Base-by-base conservation (phyloP, 805 yeast genomes). In the Kuraishia hungarica region DNA sequence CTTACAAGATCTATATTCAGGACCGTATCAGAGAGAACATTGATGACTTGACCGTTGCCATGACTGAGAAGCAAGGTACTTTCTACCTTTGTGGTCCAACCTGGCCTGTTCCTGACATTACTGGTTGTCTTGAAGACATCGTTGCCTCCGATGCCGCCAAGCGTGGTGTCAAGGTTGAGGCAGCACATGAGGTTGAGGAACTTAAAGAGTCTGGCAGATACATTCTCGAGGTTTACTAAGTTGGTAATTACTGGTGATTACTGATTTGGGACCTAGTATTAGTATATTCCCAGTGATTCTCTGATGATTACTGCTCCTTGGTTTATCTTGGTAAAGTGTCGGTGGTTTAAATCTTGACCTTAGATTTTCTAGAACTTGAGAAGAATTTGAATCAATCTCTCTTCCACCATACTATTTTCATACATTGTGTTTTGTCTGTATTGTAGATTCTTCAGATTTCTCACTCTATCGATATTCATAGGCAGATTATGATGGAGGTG, bases 1-100 rank as follows among this genome's bases (percentile, higher is more conserved):
- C 93, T 8, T 82, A 91, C 69, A 93, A 93, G 81, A 84, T 93
- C 60, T 93, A 93, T 72, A 93, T 93, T 64, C 98, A 93, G 73
- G 97, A 93, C 72, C 83, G 87, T 70, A 93, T 93, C 69, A 81
- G 91, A 66, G 89, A 90, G 68, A 80, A 83, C 56, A 73, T 89
- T 64, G 79, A 76, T 53, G 86, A 82, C 50, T 79, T 93, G 70
- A 87, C 87, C 51, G 88, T 83, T 49, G 92, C 97, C 53, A 82
- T 93, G 71, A 86, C 84, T 50, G 73, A 76, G 59, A 79, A 91
- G 73, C 75, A 85, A 56, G 98, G 98, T 56, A 85, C 91, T 24
- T 93, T 93, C 81, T 93, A 93, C 75, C 79, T 93, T 68, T 93
- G 98, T 83, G 98, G 98, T 59, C 98, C 98, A 49, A 93, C 97